phyloP scores from a whole-genome alignment of 2,329 filamentous ascomycete species.

The Diplocarpon rosae region DNA sequence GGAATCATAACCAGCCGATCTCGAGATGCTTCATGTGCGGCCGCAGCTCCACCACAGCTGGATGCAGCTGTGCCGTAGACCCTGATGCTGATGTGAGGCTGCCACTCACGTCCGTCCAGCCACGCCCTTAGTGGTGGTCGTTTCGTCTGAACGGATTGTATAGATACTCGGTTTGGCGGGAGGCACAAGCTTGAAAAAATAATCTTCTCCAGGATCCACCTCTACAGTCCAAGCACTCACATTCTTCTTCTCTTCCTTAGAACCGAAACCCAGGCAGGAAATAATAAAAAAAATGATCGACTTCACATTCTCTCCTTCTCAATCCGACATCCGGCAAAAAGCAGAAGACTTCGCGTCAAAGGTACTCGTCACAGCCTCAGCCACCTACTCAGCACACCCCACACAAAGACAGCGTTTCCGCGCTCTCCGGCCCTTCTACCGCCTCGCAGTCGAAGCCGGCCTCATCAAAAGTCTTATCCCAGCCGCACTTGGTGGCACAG shows the following conservation, averaged over 20 bases:
- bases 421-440: conserved; percentile 36
- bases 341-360: conserved; percentile 22
- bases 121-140: no score
- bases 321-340: conserved; percentile 23
- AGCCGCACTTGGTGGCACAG: conserved; percentile 33
- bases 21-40: neutral
- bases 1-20: neutral
- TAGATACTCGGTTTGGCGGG: no score
- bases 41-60: neutral
- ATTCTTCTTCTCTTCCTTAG: neutral
- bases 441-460: conserved; percentile 32
- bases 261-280: neutral
- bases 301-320: conserved; percentile 25
- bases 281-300: conserved; percentile 23
- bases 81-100: conserved; percentile 2
- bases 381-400: conserved; percentile 19
- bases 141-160: no score
- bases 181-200: no score
- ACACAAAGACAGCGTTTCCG: conserved; percentile 33
- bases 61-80: neutral
- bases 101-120: neutral
- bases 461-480: conserved; percentile 39
- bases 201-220: no score
- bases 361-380: conserved; percentile 19
- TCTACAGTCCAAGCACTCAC: neutral